phyloP scores from a whole-genome alignment of 371 early-diverging fungal genomes.

The Fennellomyces sp. region DNA sequence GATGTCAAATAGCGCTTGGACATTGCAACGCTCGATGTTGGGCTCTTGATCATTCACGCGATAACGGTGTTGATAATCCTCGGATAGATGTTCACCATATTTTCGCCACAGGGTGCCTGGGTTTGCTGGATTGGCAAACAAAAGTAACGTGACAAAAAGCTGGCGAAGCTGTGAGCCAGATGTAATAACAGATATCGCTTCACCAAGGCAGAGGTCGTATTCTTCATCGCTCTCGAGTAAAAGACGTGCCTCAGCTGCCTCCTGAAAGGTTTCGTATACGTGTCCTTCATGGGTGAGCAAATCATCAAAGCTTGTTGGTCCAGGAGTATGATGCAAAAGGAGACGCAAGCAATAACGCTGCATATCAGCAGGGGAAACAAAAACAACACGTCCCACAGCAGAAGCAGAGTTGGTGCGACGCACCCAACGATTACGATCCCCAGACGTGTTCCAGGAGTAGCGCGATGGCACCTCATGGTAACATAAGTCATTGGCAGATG shows the following conservation, averaged over 20 bases:
- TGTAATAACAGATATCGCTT: not conserved
- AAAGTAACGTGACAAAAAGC: slow-evolving; percentile 2
- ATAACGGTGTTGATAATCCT: slow-evolving; percentile 6
- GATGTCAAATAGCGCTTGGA: not conserved
- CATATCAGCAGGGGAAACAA: not conserved
- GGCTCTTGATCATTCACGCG: not conserved
- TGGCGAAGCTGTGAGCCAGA: not conserved
- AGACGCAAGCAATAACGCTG: not conserved
- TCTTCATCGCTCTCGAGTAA: slow-evolving; percentile 6
- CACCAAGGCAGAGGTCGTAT: slow-evolving; percentile 1
- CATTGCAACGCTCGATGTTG: slow-evolving; percentile 1
- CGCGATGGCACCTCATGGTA: not conserved
- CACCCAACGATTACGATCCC: no score
- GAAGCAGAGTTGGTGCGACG: no score
- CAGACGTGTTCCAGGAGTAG: no score
- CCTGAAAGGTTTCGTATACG: not conserved
- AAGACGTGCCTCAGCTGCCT: not conserved
- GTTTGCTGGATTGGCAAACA: slow-evolving; percentile 5
- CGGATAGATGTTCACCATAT: not conserved
- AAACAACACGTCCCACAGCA: not conserved
- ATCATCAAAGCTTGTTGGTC: slow-evolving; percentile 2
- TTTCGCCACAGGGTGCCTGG: slow-evolving; percentile 6
- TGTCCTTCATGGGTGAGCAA: not conserved
- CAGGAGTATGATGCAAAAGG: slow-evolving; percentile 6
- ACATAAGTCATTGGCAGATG: not conserved